Percentiles rank a stretch among this genome's conserved stretches.
phyloP scores from a whole-genome alignment of 1,284 basidiomycete species.

The Malassezia equina region DNA sequence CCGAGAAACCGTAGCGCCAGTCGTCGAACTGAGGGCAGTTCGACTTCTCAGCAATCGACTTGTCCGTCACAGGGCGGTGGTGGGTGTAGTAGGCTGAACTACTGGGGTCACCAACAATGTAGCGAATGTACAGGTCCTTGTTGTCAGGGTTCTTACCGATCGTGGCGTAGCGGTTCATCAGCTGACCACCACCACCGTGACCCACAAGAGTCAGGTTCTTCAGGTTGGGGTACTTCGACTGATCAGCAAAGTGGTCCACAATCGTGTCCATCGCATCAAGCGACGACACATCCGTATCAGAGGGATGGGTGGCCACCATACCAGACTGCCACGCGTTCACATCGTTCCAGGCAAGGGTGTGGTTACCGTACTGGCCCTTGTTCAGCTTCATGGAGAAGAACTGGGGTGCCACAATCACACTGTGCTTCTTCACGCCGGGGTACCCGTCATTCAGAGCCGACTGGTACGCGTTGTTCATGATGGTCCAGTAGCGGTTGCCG shows the following conservation, averaged over 20 bases:
- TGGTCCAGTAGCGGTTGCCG: conserved; percentile 33
- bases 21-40: conserved; percentile 35
- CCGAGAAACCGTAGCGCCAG: conserved; percentile 41
- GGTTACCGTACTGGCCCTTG: conserved; percentile 27
- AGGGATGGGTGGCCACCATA: conserved; percentile 33
- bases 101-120: conserved; percentile 39
- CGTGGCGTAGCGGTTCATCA: conserved; percentile 38
- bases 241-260: conserved; percentile 29
- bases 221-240: conserved; percentile 25
- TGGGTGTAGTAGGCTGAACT: conserved; percentile 35
- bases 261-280: conserved; percentile 41
- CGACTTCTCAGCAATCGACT: conserved; percentile 21
- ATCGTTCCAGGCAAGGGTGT: conserved; percentile 37
- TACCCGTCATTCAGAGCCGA: conserved; percentile 22
- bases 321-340: conserved; percentile 44
- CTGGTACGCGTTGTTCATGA: conserved; percentile 28
- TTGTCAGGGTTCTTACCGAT: conserved; percentile 26
- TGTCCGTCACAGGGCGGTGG: conserved; percentile 31
- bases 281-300: conserved; percentile 22
- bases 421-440: conserved; percentile 19
- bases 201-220: conserved; percentile 41
- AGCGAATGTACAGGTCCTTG: conserved; percentile 25
- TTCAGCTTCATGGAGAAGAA: conserved; percentile 35
- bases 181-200: conserved; percentile 45
- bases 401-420: conserved; percentile 37